Base-by-base conservation (phyloP, 2,329 filamentous ascomycete genomes). In the Fusarium sp. region DNA sequence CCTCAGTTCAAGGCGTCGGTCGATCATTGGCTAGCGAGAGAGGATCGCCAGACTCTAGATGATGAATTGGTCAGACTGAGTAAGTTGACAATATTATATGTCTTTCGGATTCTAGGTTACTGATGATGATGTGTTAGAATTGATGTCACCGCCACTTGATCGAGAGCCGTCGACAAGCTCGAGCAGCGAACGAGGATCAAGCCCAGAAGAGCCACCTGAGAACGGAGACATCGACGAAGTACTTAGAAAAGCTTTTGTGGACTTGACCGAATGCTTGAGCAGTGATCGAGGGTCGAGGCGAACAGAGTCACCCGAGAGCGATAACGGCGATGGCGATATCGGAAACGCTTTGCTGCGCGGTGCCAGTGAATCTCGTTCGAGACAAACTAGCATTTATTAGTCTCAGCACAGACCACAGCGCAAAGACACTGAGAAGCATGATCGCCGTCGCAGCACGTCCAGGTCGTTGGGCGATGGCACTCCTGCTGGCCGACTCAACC, bases 361-460 rank as follows among this genome's bases (percentile, higher is more conserved):
- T 9, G 19, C 19, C 6, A 28, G 16, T 19, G 19, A 28, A 38
- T 54, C 50, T 13, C 3, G n/a, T 12, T n/a, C 19, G 23, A 38
- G 50, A 13, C 19, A 28, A n/a, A 40, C 15, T 15, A 28, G 33
- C 8, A n/a, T 6, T 15, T 25, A 23, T 8, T 12, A 13, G 3
- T 35, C 49, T 6, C 49, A 21, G 18, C 9, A 9, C 18, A 28
- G 16, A 33, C 23, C 15, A 12, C 13, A 13, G 13, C 19, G 15
- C 10, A 2, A n/a, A 9, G 25, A 5, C 2, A 30, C 13, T 2
- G 13, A n/a, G 23, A 21, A 5, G 4, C 6, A 9, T 21, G 7
- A 6, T 16, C n/a, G 9, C 16, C 12, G 12, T 8, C 10, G 3
- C 10, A 25, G n/a, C 9, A 3, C 1, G 6, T 11, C n/a, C 2